phyloP scores from a whole-genome alignment of 495 filamentous ascomycete genomes.

The Glutinoglossum americanum region DNA sequence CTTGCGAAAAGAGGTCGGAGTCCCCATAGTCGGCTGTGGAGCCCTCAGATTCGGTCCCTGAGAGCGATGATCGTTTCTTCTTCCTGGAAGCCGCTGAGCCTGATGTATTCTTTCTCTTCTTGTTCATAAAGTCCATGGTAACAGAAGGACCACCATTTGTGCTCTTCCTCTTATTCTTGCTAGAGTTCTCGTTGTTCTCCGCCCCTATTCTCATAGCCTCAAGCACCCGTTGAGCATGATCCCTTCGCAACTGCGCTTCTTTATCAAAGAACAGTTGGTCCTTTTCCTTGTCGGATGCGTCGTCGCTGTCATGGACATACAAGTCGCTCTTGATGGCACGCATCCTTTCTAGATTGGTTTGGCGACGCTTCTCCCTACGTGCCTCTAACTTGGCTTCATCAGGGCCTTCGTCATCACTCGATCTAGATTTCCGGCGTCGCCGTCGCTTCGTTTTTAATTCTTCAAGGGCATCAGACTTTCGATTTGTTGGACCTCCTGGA shows the following conservation, averaged over 20 bases:
- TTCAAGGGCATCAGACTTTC: slow-evolving; percentile 24
- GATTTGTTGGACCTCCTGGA: slow-evolving; percentile 37
- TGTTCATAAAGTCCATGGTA: not conserved
- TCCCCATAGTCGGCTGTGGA: not conserved
- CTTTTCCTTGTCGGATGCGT: slow-evolving; percentile 14
- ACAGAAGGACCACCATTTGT: not conserved
- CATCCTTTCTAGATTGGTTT: slow-evolving; percentile 19
- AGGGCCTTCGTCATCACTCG: slow-evolving; percentile 23
- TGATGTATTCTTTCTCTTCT: not conserved
- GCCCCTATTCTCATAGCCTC: not conserved
- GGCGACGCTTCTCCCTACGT: slow-evolving; percentile 16
- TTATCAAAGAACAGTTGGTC: slow-evolving; percentile 12
- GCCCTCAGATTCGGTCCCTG: not conserved
- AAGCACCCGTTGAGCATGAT: not conserved
- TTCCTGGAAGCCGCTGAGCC: not conserved
- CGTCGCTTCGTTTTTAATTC: slow-evolving; percentile 31
- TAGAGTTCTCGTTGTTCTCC: not conserved
- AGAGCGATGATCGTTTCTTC: not conserved
- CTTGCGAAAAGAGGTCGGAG: not conserved
- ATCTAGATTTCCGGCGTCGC: slow-evolving; percentile 20
- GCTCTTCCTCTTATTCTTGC: slow-evolving; percentile 1
- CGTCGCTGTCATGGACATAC: slow-evolving; percentile 11
- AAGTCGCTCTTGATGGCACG: slow-evolving; percentile 18
- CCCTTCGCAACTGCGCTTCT: slow-evolving; percentile 10
- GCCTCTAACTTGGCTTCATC: slow-evolving; percentile 23